A percentile compares a stretch with the other conserved stretches of the same genome.
Evolutionary conservation across 192 early-diverging fungal species (phyloP).

Genomic region (Backusella mclennaniae): DNA sequence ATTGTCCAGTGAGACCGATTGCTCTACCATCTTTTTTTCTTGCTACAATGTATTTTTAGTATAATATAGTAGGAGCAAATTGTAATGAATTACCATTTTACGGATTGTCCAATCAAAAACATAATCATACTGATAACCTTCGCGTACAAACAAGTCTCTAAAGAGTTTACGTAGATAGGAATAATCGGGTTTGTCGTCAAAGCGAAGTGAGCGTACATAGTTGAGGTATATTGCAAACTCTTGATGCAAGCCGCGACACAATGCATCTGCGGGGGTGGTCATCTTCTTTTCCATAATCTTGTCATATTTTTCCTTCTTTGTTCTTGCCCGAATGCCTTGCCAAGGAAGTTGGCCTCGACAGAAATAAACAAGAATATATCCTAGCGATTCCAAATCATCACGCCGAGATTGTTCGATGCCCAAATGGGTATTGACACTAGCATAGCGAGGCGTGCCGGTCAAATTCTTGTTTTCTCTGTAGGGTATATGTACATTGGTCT

Average conservation of each 20-base stretch:
- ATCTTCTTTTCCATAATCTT: constrained; percentile 96
- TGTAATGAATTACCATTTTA: constrained; percentile 47
- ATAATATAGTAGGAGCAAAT: background rate
- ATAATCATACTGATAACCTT: constrained; percentile 85
- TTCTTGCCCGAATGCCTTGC: constrained; percentile 88
- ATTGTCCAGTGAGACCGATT: background rate
- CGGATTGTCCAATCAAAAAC: constrained; percentile 89
- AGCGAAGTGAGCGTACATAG: constrained; percentile 82
- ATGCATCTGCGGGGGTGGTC: constrained; percentile 77
- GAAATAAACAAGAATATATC: constrained; percentile 92
- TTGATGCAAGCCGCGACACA: constrained; percentile 80
- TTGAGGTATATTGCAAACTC: constrained; percentile 91
- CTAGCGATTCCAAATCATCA: constrained; percentile 87
- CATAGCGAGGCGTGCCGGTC: constrained; percentile 89
- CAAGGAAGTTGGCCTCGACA: constrained; percentile 85
- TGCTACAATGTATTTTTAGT: constrained; percentile 21
- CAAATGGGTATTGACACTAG: constrained; percentile 85
- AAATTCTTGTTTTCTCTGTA: constrained; percentile 93
- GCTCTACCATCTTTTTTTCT: constrained; percentile 25
- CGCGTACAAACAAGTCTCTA: constrained; percentile 80
- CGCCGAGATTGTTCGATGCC: constrained; percentile 85
- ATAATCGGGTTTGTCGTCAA: constrained; percentile 91
- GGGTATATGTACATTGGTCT: constrained; percentile 83
- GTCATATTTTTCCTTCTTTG: constrained; percentile 94
- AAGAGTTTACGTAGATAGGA: constrained; percentile 86